Evolutionary conservation across 495 filamentous ascomycete genomes (phyloP).

Genomic region (Aspergillus baeticus): DNA sequence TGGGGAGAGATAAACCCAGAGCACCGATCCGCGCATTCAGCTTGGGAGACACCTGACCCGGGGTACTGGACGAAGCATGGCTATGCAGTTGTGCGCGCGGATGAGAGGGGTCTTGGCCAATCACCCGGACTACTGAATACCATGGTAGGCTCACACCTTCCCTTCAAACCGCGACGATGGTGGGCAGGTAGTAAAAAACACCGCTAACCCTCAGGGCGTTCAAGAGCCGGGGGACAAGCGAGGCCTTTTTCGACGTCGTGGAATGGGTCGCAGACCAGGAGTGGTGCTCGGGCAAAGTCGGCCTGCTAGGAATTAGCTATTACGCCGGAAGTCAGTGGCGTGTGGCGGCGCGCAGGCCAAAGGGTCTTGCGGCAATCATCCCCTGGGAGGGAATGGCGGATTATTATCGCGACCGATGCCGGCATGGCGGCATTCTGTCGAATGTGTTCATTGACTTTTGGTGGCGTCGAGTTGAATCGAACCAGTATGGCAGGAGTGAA

Average conservation of each 20-base stretch:
- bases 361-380: conserved; percentile 57
- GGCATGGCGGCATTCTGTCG: conserved; percentile 65
- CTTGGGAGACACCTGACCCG: conserved; percentile 66
- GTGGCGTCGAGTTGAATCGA: conserved; percentile 61
- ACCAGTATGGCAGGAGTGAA: conserved; percentile 60
- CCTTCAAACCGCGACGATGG: too few relatives aligned
- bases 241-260: conserved; percentile 61
- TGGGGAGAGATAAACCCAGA: conserved; percentile 50
- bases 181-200: too few relatives aligned
- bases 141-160: too few relatives aligned
- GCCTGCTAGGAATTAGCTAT: conserved; percentile 60
- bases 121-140: conserved; percentile 58
- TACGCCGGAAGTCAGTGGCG: conserved; percentile 65
- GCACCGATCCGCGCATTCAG: conserved; percentile 51
- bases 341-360: conserved; percentile 58
- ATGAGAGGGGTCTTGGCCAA: conserved; percentile 59
- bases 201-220: too few relatives aligned
- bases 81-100: conserved; percentile 59
- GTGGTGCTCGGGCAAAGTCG: conserved; percentile 63
- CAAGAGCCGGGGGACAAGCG: conserved; percentile 53
- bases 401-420: conserved; percentile 60
- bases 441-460: conserved; percentile 63
- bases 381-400: conserved; percentile 73
- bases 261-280: conserved; percentile 61
- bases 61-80: conserved; percentile 59